Evolutionary conservation across 768 basidiomycete genomes (phyloP).

Genomic region (Xerocomellus amylosporus): DNA sequence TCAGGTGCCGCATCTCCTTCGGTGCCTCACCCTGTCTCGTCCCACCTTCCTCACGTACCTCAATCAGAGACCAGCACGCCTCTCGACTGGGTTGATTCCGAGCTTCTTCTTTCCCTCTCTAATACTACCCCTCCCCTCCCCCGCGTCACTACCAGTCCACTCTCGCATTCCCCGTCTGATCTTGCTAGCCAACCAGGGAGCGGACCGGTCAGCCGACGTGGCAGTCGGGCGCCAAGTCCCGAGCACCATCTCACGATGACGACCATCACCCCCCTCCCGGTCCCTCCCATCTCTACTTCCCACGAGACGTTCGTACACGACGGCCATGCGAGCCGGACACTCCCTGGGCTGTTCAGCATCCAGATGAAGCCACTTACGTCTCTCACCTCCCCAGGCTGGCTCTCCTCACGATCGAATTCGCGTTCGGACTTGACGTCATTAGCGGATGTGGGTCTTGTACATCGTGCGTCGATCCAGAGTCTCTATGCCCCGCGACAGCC

Average conservation of each 20-base stretch:
- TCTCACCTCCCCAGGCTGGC: constrained; percentile 43
- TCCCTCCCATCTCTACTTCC: constrained; percentile 16
- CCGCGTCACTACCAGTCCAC: constrained; percentile 16
- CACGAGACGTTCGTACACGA: constrained; percentile 54
- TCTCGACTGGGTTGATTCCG: constrained; percentile 82
- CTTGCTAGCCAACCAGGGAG: constrained; percentile 27
- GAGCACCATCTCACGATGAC: constrained; percentile 37
- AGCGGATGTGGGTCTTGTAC: background rate
- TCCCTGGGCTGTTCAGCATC: constrained; percentile 51
- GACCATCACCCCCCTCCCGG: background rate
- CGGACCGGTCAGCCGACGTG: constrained; percentile 33
- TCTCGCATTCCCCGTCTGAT: constrained; percentile 23
- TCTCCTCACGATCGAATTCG: constrained; percentile 37
- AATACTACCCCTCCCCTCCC: constrained; percentile 30
- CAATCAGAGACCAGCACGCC: constrained; percentile 44
- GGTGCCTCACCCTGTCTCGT: constrained; percentile 30
- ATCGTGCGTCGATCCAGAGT: constrained; percentile 7
- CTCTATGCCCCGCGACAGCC: background rate
- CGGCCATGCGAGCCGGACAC: constrained; percentile 47
- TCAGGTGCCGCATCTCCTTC: constrained; percentile 42
- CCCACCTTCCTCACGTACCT: constrained; percentile 41
- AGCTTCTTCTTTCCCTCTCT: constrained; percentile 68
- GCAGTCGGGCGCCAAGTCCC: constrained; percentile 56
- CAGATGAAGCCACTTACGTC: constrained; percentile 61
- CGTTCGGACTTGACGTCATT: constrained; percentile 29